Evolutionary conservation across 1,284 basidiomycete species (phyloP).

Genomic region (Chondrostereum purpureum): DNA sequence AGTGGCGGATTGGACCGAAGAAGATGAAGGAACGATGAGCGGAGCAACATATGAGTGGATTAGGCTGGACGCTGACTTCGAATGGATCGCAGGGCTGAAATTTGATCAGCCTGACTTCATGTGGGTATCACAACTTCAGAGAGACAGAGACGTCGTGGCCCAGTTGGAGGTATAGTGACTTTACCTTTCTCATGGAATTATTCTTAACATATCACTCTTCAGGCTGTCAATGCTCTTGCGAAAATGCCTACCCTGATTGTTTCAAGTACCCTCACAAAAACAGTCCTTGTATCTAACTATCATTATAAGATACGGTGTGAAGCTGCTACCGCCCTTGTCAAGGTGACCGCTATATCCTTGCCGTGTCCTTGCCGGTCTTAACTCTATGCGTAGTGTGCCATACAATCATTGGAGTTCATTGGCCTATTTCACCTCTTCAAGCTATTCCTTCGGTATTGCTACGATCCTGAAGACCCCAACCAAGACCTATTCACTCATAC

Average conservation of each 20-base stretch:
- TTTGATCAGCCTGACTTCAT: constrained; percentile 98
- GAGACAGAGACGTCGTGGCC: constrained; percentile 97
- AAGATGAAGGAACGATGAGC: constrained; percentile 89
- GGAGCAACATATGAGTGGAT: constrained; percentile 99
- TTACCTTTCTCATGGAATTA: constrained; percentile 7
- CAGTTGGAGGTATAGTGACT: constrained; percentile 78
- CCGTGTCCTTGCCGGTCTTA: too few relatives aligned
- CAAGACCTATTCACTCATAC: constrained; percentile 79
- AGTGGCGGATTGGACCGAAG: constrained; percentile 97
- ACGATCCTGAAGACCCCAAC: constrained; percentile 73
- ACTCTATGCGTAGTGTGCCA: constrained; percentile 65
- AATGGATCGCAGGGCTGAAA: constrained; percentile 91
- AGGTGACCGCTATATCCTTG: constrained; percentile 67
- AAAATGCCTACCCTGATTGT: constrained; percentile 84
- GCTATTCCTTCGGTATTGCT: constrained; percentile 90
- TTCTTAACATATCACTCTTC: constrained; percentile 5
- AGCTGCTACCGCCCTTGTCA: constrained; percentile 82
- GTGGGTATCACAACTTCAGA: constrained; percentile 96
- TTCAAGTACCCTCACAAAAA: constrained; percentile 89
- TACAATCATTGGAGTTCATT: constrained; percentile 73
- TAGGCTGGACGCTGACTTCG: constrained; percentile 96
- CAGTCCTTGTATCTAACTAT: constrained; percentile 92
- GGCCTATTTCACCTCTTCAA: constrained; percentile 96
- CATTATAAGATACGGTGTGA: constrained; percentile 97
- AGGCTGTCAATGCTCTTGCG: constrained; percentile 84